phyloP scores from a whole-genome alignment of 2,329 filamentous ascomycete genomes.

The Scopulariopsis brevicaulis region DNA sequence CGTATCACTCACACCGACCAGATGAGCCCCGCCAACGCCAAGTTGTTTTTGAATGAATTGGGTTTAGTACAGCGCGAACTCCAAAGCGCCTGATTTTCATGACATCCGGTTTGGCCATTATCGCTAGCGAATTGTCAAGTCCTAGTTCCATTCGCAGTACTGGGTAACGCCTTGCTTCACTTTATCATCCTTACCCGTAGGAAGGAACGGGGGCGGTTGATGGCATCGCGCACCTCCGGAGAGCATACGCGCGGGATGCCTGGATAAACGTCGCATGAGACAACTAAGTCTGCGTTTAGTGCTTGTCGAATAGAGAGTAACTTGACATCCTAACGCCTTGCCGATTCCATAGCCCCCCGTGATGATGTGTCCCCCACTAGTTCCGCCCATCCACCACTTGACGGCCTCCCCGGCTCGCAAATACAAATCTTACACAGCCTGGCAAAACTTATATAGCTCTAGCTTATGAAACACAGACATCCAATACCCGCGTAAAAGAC shows the following conservation, averaged over 20 bases:
- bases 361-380: not conserved
- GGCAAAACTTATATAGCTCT: not conserved
- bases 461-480: constrained; percentile 94
- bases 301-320: not conserved
- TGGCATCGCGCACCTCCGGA: not conserved
- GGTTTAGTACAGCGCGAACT: constrained; percentile 38
- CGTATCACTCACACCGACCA: constrained; percentile 12
- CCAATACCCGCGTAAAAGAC: constrained; percentile 91
- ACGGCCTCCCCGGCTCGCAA: not conserved
- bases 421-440: not conserved
- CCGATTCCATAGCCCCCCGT: not conserved
- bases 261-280: not conserved
- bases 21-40: constrained; percentile 43
- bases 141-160: not conserved
- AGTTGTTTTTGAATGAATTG: constrained; percentile 37
- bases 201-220: not conserved
- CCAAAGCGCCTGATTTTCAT: constrained; percentile 19
- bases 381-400: not conserved
- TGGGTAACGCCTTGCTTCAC: not conserved
- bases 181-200: not conserved
- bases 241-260: not conserved
- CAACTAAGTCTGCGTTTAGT: not conserved
- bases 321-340: not conserved
- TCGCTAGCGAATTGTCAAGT: not conserved
- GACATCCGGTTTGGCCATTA: not conserved